Conservation (phyloP, 768 basidiomycete genomes). For the Trametes cingulata region DNA sequence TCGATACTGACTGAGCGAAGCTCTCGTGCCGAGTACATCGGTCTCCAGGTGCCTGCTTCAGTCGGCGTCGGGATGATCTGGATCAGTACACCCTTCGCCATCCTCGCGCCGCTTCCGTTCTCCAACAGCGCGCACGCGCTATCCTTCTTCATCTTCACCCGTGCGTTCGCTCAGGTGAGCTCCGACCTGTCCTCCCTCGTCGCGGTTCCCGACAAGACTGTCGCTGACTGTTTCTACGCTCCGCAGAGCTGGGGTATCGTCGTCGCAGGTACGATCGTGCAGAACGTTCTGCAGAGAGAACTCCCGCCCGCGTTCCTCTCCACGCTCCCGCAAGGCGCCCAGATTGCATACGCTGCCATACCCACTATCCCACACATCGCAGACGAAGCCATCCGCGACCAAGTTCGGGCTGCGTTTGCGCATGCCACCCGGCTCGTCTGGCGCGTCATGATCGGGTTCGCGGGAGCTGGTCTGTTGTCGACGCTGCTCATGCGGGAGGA, state of each 20-base stretch:
- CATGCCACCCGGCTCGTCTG: slow-evolving; percentile 33
- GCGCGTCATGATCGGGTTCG: slow-evolving; percentile 33
- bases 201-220: background rate
- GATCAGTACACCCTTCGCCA: slow-evolving; percentile 7
- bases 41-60: slow-evolving; percentile 26
- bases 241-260: slow-evolving; percentile 38
- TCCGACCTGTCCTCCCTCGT: background rate
- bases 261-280: slow-evolving; percentile 39
- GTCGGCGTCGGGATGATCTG: slow-evolving; percentile 33
- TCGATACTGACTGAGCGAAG: slow-evolving; percentile 30
- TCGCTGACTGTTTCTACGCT: background rate
- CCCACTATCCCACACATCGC: slow-evolving; percentile 30
- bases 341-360: slow-evolving; percentile 33
- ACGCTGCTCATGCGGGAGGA: slow-evolving; percentile 30
- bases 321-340: slow-evolving; percentile 29
- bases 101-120: slow-evolving; percentile 26
- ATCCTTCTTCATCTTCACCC: slow-evolving; percentile 31
- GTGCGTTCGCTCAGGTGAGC: slow-evolving; percentile 26
- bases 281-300: slow-evolving; percentile 35
- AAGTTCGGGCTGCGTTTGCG: slow-evolving; percentile 34
- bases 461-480: slow-evolving; percentile 30
- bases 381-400: slow-evolving; percentile 21
- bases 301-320: slow-evolving; percentile 34
- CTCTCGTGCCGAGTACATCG: slow-evolving; percentile 14
- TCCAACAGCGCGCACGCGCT: slow-evolving; percentile 37